These are phyloP conservation scores for Yamadazyma trypodendri DNA, from an alignment of 1,139 yeast species.

Conservation along the genomic window DNA sequence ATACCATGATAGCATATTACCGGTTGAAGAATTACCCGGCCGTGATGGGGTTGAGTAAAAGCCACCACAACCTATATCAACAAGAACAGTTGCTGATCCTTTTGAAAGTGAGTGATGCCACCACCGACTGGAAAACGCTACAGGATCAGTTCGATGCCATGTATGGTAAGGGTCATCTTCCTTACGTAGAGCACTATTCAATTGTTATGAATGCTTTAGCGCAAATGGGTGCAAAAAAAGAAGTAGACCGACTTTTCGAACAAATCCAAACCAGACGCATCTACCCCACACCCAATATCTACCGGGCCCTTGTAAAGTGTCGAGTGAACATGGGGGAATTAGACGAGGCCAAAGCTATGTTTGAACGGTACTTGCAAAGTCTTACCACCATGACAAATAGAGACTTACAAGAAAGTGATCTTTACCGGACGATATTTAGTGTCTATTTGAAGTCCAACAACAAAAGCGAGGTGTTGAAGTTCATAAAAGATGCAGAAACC, in stretches of 20 bases:
- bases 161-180: slow-evolving; percentile 56
- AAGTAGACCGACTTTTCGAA: slow-evolving; percentile 52
- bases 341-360: slow-evolving; percentile 32
- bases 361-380: slow-evolving; percentile 18
- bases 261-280: slow-evolving; percentile 48
- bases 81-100: slow-evolving; percentile 46
- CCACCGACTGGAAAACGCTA: slow-evolving; percentile 57
- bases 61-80: slow-evolving; percentile 25
- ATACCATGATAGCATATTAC: slow-evolving; percentile 30
- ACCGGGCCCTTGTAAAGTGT: slow-evolving; percentile 49
- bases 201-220: slow-evolving; percentile 67
- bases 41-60: slow-evolving; percentile 26
- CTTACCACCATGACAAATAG: background rate
- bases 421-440: slow-evolving; percentile 32
- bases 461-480: slow-evolving; percentile 35
- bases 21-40: slow-evolving; percentile 21
- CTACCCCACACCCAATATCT: slow-evolving; percentile 47
- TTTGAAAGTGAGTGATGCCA: slow-evolving; percentile 48
- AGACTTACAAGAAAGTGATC: slow-evolving; percentile 7
- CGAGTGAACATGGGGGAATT: slow-evolving; percentile 46
- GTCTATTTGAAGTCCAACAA: slow-evolving; percentile 39
- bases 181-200: slow-evolving; percentile 59
- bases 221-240: slow-evolving; percentile 50
- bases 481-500: slow-evolving; percentile 34
- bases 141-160: slow-evolving; percentile 63